These are phyloP conservation scores for Monilinia polystroma DNA, from an alignment of 2,329 filamentous ascomycete species.

Conservation along the genomic window DNA sequence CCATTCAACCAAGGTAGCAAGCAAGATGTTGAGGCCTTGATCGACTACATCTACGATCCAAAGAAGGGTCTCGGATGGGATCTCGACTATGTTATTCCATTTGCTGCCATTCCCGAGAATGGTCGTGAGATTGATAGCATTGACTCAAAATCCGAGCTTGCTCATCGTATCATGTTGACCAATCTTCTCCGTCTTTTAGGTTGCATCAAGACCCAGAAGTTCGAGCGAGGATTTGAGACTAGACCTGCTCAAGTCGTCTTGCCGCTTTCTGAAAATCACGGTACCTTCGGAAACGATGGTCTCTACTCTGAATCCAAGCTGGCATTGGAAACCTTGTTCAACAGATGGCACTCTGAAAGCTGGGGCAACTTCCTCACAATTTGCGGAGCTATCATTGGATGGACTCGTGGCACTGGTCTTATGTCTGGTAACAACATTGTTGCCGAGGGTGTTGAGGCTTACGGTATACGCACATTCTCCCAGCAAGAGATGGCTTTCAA, in stretches of 20 bases:
- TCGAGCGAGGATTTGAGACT: constrained; percentile 83
- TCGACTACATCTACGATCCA: constrained; percentile 94
- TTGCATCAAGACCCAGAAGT: constrained; percentile 87
- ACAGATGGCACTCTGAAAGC: constrained; percentile 95
- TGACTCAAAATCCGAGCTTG: constrained; percentile 95
- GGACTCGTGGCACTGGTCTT: constrained; percentile 96
- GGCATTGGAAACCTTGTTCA: constrained; percentile 94
- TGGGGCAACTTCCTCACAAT: constrained; percentile 98
- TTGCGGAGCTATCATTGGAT: constrained; percentile 96
- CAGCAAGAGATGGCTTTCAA: constrained; percentile 99
- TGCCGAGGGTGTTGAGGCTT: constrained; percentile 93
- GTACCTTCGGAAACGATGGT: constrained; percentile 96
- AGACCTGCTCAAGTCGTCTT: constrained; percentile 95
- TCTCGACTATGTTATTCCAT: constrained; percentile 91
- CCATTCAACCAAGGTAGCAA: constrained; percentile 99
- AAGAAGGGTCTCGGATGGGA: constrained; percentile 99
- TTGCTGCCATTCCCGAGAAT: constrained; percentile 96
- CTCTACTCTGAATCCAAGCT: constrained; percentile 98
- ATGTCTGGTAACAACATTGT: constrained; percentile 99
- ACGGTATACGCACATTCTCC: constrained; percentile 96
- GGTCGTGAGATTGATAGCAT: constrained; percentile 96
- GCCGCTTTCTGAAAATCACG: constrained; percentile 95
- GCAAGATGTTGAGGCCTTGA: constrained; percentile 90
- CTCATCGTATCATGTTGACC: constrained; percentile 98
- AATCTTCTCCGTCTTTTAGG: constrained; percentile 92